Evolutionary conservation across 2,329 filamentous ascomycete species (phyloP).

Genomic region (Scorias spongiosa): DNA sequence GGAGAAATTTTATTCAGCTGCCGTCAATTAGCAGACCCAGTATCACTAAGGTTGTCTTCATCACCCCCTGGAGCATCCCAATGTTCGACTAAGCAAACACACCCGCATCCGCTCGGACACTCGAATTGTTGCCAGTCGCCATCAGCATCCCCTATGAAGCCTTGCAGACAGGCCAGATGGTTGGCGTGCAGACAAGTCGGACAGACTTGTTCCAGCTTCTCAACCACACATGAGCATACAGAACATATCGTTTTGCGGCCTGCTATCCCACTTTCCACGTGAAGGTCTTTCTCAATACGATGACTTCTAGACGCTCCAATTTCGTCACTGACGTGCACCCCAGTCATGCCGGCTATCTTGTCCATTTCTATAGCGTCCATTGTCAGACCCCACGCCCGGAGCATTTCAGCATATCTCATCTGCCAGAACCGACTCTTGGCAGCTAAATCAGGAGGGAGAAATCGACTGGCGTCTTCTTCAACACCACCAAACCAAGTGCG

Average conservation of each 20-base stretch:
- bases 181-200: conserved; percentile 15
- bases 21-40: too few species aligned
- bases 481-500: conserved; percentile 27
- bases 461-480: conserved; percentile 9
- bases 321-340: too few species aligned
- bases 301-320: too few species aligned
- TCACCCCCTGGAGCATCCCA: not conserved
- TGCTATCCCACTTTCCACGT: too few species aligned
- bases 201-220: conserved; percentile 16
- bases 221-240: conserved; percentile 14
- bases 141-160: conserved; percentile 4
- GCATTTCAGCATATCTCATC: conserved; percentile 40
- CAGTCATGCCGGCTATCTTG: conserved; percentile 33
- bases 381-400: conserved; percentile 43
- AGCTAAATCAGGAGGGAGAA: conserved; percentile 36
- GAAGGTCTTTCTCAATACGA: too few species aligned
- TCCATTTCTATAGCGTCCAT: conserved; percentile 42
- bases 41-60: not conserved
- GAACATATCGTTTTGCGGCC: conserved; percentile 8
- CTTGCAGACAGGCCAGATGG: conserved; percentile 13
- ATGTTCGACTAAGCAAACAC: conserved; percentile 7
- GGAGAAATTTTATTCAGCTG: not conserved
- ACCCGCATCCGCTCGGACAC: conserved; percentile 19
- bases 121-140: conserved; percentile 6
- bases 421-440: conserved; percentile 38